These are phyloP conservation scores for Penicillium simplicissimum DNA, from an alignment of 495 filamentous ascomycete genomes.

Conservation along the genomic window DNA sequence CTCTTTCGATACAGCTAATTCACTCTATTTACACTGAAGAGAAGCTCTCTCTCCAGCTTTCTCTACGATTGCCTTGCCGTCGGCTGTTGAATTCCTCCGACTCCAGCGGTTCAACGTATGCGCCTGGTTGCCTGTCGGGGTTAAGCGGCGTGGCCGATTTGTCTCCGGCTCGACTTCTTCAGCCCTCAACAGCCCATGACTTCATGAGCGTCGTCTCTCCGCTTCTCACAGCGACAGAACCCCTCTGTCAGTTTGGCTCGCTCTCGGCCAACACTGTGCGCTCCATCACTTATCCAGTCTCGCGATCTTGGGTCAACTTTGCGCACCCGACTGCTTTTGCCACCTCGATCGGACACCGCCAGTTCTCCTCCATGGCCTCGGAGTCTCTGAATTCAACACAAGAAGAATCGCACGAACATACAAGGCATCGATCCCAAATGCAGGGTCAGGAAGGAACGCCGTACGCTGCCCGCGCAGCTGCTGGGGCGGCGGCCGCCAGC, in stretches of 20 bases:
- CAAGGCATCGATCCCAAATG: conserved; percentile 51
- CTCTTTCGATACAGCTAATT: no score
- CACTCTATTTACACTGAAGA: not conserved
- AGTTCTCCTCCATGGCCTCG: conserved; percentile 43
- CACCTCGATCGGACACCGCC: conserved; percentile 19
- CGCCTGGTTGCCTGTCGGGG: conserved; percentile 22
- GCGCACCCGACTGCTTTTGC: conserved; percentile 22
- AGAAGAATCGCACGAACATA: conserved; percentile 32
- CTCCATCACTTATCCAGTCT: conserved; percentile 17
- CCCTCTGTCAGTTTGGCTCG: conserved; percentile 9
- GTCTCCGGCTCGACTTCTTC: conserved; percentile 25
- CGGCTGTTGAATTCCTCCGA: conserved; percentile 7
- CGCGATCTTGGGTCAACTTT: conserved; percentile 25
- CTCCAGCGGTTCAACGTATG: conserved; percentile 11
- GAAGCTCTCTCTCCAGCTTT: not conserved
- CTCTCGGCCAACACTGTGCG: conserved; percentile 5
- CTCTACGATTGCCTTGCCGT: conserved; percentile 5
- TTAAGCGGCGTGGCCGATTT: conserved; percentile 29
- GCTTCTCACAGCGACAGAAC: conserved; percentile 15
- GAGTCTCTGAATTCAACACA: conserved; percentile 39
- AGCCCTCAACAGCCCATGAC: conserved; percentile 12
- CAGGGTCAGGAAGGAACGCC: conserved; percentile 25
- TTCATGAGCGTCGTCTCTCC: conserved; percentile 18
- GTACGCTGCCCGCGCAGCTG: conserved; percentile 45
- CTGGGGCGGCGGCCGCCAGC: conserved; percentile 34